Percentiles rank a stretch among this genome's conserved stretches.
These are phyloP conservation scores for Huntiella bhutanensis DNA, from an alignment of 2,329 filamentous ascomycete genomes.

Conservation along the genomic window DNA sequence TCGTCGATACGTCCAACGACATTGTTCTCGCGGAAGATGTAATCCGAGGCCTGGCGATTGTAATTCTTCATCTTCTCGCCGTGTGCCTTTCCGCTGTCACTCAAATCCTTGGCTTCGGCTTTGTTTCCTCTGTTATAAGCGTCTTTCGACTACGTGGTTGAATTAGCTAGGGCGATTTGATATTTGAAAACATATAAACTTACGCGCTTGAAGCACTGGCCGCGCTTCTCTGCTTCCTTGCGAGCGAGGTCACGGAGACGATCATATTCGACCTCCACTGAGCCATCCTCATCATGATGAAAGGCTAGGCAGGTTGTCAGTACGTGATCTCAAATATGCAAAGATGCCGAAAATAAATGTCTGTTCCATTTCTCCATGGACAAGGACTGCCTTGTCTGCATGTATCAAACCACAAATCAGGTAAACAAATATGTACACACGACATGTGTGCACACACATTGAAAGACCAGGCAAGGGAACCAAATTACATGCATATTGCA, in stretches of 20 bases:
- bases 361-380: not conserved
- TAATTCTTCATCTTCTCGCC: constrained; percentile 70
- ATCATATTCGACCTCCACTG: constrained; percentile 76
- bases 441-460: not conserved
- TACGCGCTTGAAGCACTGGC: constrained; percentile 57
- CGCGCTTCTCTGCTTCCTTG: constrained; percentile 60
- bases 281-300: constrained; percentile 47
- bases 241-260: constrained; percentile 69
- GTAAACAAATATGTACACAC: not conserved
- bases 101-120: constrained; percentile 62
- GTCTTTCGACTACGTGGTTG: constrained; percentile 39
- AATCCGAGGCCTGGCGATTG: constrained; percentile 81
- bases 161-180: not conserved
- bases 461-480: not conserved
- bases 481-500: not conserved
- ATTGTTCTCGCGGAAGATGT: constrained; percentile 93
- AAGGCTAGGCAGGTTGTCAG: constrained; percentile 38
- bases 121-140: constrained; percentile 75
- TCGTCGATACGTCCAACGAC: constrained; percentile 49
- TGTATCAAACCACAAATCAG: not conserved
- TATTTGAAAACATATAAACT: constrained; percentile 13
- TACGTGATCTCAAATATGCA: not conserved
- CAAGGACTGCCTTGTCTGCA: not conserved
- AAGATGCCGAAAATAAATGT: no score
- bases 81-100: constrained; percentile 69